Base-by-base conservation (phyloP, 208 protist species). In the Wallacemonas sp. region DNA sequence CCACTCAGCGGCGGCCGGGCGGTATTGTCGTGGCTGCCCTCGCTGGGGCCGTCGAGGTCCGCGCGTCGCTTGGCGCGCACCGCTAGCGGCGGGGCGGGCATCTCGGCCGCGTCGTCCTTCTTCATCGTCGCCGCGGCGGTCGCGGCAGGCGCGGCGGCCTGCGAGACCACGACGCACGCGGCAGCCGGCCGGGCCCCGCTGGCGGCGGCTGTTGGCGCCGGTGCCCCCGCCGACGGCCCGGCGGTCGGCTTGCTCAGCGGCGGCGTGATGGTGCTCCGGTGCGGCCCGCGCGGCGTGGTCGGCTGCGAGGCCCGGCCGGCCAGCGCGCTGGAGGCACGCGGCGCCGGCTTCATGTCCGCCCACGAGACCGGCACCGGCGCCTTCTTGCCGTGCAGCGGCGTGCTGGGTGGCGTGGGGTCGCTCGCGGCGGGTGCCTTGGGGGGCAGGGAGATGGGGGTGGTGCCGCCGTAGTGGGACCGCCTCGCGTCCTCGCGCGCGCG, bases 21-120 rank as follows among this genome's bases (percentile, higher is more conserved):
- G 20, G 20, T 26, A 16, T n/a, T 70, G 22, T 25, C 18, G 36
- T 5, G 16, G 33, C 33, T 26, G 10, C 22, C 4, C 12, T 20
- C 8, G 3, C 23, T 3, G 59, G 18, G 0, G 42, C 26, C 28
- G 3, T 22, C 59, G 33, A 41, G 36, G 22, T 61, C 48, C 10
- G 26, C 46, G 61, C 69, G 69, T 20, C 44, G 42, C 25, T 63
- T 67, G 8, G 52, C 52, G n/a, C 52, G 52, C n/a, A 59, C 41
- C 4, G 57, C 57, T 5, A 64, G 61, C 31, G 70, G 70, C 0
- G 66, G 8, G 0, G 69, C 67, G n/a, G 49, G 59, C 62, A 72
- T 67, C 61, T 50, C 54, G 10, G 20, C 8, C 1, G 23, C 26
- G 7, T 55, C 36, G 22, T 29, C n/a, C 22, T 57, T 70, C n/a